phyloP scores from a whole-genome alignment of 257 asterid species.

The Capsicum chinense region DNA sequence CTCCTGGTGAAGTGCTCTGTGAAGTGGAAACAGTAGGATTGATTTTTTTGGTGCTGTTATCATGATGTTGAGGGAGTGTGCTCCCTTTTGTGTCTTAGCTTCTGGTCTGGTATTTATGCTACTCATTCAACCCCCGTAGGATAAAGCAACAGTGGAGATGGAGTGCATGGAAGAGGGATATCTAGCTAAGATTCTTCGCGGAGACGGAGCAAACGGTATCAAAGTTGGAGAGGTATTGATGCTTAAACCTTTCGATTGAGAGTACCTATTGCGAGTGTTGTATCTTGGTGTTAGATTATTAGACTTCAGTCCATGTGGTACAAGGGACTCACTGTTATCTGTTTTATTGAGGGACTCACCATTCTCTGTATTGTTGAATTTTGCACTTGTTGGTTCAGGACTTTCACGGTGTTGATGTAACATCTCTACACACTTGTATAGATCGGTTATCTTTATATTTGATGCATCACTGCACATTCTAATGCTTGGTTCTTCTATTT shows the following conservation, averaged over 20 bases:
- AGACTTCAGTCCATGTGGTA: conserved; percentile 5
- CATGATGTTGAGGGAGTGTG: conserved; percentile 30
- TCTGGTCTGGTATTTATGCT: conserved; percentile 1
- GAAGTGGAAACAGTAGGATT: conserved; percentile 97
- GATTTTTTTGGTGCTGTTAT: not conserved
- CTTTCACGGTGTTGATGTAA: not conserved
- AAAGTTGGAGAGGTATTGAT: conserved; percentile 96
- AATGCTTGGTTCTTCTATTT: not conserved
- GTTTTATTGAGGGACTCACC: not conserved
- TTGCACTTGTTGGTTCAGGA: conserved; percentile 2
- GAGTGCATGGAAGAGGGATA: conserved; percentile 99
- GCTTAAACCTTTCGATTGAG: conserved; percentile 25
- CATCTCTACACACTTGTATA: not conserved
- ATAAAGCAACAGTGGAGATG: conserved; percentile 99
- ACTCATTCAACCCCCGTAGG: conserved; percentile 48
- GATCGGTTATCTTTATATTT: not conserved
- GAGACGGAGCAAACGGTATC: conserved; percentile 93
- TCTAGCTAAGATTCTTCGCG: conserved; percentile 84
- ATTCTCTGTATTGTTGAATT: not conserved
- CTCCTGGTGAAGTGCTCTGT: conserved; percentile 98
- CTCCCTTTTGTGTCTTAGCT: conserved; percentile 25
- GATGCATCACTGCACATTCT: not conserved
- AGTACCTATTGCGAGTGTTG: conserved; percentile 14
- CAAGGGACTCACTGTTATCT: not conserved
- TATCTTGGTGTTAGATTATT: conserved; percentile 29